Evolutionary conservation across 345 rosid genomes (phyloP).

Genomic region (Kernera saxatilis): DNA sequence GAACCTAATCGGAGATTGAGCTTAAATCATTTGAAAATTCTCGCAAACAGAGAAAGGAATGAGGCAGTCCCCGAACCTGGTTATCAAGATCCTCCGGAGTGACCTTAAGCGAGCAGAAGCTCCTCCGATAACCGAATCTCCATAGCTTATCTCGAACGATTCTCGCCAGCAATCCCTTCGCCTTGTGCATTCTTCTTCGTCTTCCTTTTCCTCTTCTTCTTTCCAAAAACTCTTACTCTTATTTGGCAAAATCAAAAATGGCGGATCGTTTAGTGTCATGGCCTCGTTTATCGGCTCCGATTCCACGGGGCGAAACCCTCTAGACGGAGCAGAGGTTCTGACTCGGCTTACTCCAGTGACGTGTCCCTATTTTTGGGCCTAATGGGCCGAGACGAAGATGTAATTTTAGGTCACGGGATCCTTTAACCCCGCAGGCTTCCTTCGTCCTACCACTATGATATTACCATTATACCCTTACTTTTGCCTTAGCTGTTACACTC

Average conservation of each 20-base stretch:
- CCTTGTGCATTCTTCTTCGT: slow-evolving; percentile 31
- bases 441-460: not conserved
- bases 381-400: not conserved
- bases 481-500: not conserved
- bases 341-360: not conserved
- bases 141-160: slow-evolving; percentile 22
- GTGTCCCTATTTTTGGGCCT: not conserved
- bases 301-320: not conserved
- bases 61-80: slow-evolving; percentile 36
- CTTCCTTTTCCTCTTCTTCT: not conserved
- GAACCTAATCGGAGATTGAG: slow-evolving; percentile 38
- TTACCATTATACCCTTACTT: not conserved
- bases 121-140: slow-evolving; percentile 20
- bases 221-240: not conserved
- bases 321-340: not conserved
- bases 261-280: slow-evolving; percentile 16
- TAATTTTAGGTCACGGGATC: not conserved
- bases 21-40: not conserved
- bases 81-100: slow-evolving; percentile 43
- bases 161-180: slow-evolving; percentile 27
- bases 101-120: slow-evolving; percentile 37
- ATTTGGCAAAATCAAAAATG: slow-evolving; percentile 20
- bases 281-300: slow-evolving; percentile 12
- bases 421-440: not conserved
- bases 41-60: not conserved